phyloP scores from a whole-genome alignment of 2,329 filamentous ascomycete genomes.

The Phaeosphaeria sp. region DNA sequence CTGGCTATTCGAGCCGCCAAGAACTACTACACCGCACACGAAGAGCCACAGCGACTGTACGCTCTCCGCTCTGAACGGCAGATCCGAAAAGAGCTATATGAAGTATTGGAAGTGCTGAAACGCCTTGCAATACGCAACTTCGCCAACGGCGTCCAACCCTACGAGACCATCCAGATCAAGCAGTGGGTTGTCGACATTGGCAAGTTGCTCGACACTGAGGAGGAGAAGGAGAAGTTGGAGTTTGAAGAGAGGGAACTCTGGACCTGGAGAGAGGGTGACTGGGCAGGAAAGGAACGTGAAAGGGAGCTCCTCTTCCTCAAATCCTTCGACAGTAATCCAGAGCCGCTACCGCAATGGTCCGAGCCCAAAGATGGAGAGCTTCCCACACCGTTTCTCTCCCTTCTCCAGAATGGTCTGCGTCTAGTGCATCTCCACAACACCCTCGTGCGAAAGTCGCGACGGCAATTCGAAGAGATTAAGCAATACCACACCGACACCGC shows the following conservation, averaged over 20 bases:
- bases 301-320: conserved; percentile 82
- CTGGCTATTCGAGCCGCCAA: conserved; percentile 95
- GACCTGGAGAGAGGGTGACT: conserved; percentile 82
- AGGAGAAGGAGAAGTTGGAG: conserved; percentile 77
- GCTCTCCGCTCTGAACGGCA: conserved; percentile 86
- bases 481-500: conserved; percentile 89
- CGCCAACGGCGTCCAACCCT: conserved; percentile 76
- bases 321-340: conserved; percentile 70
- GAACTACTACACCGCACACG: conserved; percentile 94
- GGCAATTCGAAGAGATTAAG: conserved; percentile 88
- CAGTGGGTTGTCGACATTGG: conserved; percentile 82
- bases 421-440: conserved; percentile 90
- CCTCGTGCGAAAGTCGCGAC: conserved; percentile 80
- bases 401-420: conserved; percentile 78
- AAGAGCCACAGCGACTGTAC: conserved; percentile 83
- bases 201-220: conserved; percentile 76
- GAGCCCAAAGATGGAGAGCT: conserved; percentile 60
- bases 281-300: conserved; percentile 73
- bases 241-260: conserved; percentile 73
- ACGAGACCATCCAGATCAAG: conserved; percentile 78
- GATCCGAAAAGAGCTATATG: conserved; percentile 82
- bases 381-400: conserved; percentile 75
- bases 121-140: conserved; percentile 90
- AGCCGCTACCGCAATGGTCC: conserved; percentile 71
- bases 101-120: conserved; percentile 89